A percentile compares a stretch with the other conserved stretches of the same genome.
phyloP scores from a whole-genome alignment of 2,329 filamentous ascomycete genomes.

The Pseudohalonectria lignicola region DNA sequence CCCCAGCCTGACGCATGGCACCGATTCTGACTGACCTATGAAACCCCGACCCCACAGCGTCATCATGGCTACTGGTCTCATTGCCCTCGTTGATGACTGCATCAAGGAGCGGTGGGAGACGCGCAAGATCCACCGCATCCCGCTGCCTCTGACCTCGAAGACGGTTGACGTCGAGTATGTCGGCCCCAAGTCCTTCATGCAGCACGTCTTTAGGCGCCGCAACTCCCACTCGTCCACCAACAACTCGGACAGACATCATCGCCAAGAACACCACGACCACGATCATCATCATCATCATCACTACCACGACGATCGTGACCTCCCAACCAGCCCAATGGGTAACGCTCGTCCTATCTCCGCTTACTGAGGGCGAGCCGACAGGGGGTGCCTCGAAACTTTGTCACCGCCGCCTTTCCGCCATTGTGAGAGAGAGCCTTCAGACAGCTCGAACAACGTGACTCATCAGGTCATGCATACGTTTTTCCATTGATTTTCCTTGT shows the following conservation, averaged over 20 bases:
- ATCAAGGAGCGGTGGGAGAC: conserved; percentile 68
- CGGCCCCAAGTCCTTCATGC: conserved; percentile 21
- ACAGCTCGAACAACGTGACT: too few relatives aligned
- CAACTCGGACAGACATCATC: background rate
- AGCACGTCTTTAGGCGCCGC: conserved; percentile 21
- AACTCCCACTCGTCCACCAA: conserved; percentile 7
- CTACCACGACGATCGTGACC: background rate
- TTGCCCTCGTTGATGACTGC: conserved; percentile 81
- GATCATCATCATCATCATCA: conserved; percentile 8
- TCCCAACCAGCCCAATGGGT: conserved; percentile 11
- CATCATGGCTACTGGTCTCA: conserved; percentile 79
- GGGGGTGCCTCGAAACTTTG: too few relatives aligned
- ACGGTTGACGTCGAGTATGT: conserved; percentile 22
- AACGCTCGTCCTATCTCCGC: conserved; percentile 10
- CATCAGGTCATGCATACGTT: too few relatives aligned
- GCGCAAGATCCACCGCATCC: conserved; percentile 28
- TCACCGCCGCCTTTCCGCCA: too few relatives aligned
- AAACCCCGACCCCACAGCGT: conserved; percentile 41
- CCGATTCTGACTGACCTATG: too few relatives aligned
- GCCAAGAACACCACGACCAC: background rate
- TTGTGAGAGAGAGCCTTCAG: too few relatives aligned
- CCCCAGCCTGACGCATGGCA: background rate
- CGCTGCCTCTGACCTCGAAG: conserved; percentile 21
- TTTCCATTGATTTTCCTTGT: too few relatives aligned
- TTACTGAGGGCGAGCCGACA: conserved; percentile 10